Base-by-base conservation (phyloP, 768 basidiomycete species). In the Podaxis sp. region DNA sequence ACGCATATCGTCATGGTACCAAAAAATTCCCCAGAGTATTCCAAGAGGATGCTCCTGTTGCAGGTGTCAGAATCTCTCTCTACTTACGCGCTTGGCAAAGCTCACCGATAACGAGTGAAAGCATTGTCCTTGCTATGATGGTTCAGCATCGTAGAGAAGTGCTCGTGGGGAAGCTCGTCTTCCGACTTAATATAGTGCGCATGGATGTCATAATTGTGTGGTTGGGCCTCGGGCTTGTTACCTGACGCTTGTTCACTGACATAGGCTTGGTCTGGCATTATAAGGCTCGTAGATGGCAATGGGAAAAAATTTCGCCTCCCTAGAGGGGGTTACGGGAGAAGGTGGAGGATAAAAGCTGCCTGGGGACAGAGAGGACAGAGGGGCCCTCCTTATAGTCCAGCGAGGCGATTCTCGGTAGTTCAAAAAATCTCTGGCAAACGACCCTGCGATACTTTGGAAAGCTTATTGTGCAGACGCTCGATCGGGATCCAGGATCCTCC, bases 1-100 rank as follows among this genome's bases (percentile, higher is more conserved):
- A 84, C 77, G 51, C 82, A 69, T 13, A 86, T 74, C 35, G 85
- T 74, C 70, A 78, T 77, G 16, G 77, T 76, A 16, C 84, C 85
- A 51, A 84, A 67, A 63, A 85, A 85, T 69, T 86, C 85, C 13
- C 81, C 85, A 51, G 62, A 62, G 47, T 65, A 68, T 54, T 59
- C 58, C 37, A 58, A 61, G 47, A 62, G n/a, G 13, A n/a, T 2
- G 5, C 13, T 10, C 40, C 65, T 66, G 38, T 32, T 25, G 47
- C 5, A 16, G 28, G 5, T 16, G 32, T 61, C 7, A 55, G 42
- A 25, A 44, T n/a, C 10, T 48, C 32, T 13, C 1, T 27, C 32
- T 27, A 11, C 23, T 2, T 47, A 1, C 5, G 18, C 52, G 18
- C 32, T 16, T 11, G n/a, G 27, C 27, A 44, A 23, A 10, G 5